Evolutionary conservation across 805 yeast genomes (phyloP), one percentile per base, ranked within the genome.

Genomic region (Wickerhamiella sorbophila): DNA sequence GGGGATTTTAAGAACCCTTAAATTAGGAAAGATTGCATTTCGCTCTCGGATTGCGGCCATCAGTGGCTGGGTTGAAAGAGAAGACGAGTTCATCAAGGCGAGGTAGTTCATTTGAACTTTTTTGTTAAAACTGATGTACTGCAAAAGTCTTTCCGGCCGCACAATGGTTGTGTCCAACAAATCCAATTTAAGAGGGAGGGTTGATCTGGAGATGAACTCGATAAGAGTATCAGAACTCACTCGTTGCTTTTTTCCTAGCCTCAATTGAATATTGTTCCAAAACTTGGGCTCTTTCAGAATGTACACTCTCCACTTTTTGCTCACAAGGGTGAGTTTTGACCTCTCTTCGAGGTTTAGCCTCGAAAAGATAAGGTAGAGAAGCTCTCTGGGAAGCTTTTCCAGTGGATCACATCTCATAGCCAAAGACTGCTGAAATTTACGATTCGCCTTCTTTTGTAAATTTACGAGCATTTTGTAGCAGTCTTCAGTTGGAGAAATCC

Each of bases 311-410:
- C 53, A 50, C 3, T 4, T 14, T 5, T 31, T 38, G 24, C 40
- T 20, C 5, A 50, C 53, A 4, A 9, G 24, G 3, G 37, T 14
- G 20, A 41, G 22, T 12, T 6, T 16, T 10, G 43, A 43, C 5
- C 40, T 19, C 29, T 49, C 42, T 10, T 38, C 19, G 15, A 49
- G 35, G 4, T 32, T 31, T 9, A 50, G 24, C 21, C 39, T 32
- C 22, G 5, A n/a, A 18, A 50, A 50, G 1, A 50, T 45, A 2
- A 29, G 31, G 9, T 36, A 19, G n/a, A 44, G 37, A 12, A 50
- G 33, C 34, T 50, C 53, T 1, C 8, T 31, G 6, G 53, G 51
- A 10, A 50, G 44, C 17, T 5, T 6, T 14, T 6, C 16, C 14
- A 29, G 12, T 8, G 46, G 41, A 19, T 42, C 45, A 9, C 29